Evolutionary conservation across 371 early-diverging fungal genomes (phyloP).

Genomic region (Syncephalis fuscata): DNA sequence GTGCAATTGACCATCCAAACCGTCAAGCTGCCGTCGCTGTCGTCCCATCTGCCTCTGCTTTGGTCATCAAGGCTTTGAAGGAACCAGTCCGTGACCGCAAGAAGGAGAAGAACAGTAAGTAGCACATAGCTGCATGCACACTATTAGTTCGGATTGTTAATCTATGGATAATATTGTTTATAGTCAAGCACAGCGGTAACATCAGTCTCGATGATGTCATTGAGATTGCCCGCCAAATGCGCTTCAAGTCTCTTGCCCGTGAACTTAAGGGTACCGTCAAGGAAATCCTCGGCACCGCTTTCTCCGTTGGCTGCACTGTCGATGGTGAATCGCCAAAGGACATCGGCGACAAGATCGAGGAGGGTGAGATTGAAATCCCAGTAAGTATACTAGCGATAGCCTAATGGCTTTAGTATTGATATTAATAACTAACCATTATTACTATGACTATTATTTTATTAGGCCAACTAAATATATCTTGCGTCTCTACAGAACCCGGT

Average conservation of each 20-base stretch:
- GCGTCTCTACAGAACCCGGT: no score
- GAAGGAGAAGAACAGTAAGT: conserved; percentile 98
- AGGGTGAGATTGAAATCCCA: conserved; percentile 78
- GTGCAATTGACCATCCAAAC: conserved; percentile 98
- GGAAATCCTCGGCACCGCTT: conserved; percentile 96
- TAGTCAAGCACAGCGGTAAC: conserved; percentile 88
- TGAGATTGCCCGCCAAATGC: conserved; percentile 95
- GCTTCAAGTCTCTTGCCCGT: conserved; percentile 80
- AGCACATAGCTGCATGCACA: conserved; percentile 9
- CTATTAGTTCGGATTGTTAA: background rate
- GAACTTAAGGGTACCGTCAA: conserved; percentile 89
- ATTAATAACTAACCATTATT: no score
- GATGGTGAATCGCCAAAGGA: conserved; percentile 84
- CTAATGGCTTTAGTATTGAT: background rate
- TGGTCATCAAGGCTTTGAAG: conserved; percentile 98
- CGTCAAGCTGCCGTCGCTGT: conserved; percentile 98
- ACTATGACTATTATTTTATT: no score
- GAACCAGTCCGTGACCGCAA: conserved; percentile 99
- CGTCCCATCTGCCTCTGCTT: conserved; percentile 93
- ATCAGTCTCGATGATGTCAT: conserved; percentile 81
- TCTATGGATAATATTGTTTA: background rate
- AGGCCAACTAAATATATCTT: no score
- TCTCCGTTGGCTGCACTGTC: conserved; percentile 95
- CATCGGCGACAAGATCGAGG: conserved; percentile 45
- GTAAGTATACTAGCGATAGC: conserved; percentile 19